phyloP scores from a whole-genome alignment of 306 rosid genomes.

The Lathyrus oleraceus region DNA sequence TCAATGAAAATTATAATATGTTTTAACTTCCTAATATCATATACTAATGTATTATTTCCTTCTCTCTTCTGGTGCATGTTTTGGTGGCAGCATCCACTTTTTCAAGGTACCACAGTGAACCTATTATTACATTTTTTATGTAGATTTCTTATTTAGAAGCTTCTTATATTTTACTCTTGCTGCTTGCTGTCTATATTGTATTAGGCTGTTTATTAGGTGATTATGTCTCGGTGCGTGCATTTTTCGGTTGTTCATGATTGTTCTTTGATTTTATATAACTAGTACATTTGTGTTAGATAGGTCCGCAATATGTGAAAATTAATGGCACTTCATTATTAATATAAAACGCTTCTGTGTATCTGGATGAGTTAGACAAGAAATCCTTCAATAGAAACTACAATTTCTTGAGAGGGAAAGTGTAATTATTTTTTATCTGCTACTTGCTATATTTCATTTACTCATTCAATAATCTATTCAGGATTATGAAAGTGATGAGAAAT shows the following conservation, averaged over 20 bases:
- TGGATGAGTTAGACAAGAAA: not conserved
- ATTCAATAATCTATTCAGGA: slow-evolving; percentile 54
- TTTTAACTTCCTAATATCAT: slow-evolving; percentile 27
- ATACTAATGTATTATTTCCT: slow-evolving; percentile 7
- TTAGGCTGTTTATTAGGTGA: not conserved
- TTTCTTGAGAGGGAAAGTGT: slow-evolving; percentile 5
- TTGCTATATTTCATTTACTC: slow-evolving; percentile 22
- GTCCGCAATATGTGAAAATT: not conserved
- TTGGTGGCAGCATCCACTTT: slow-evolving; percentile 70
- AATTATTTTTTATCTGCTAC: not conserved
- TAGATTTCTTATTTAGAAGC: slow-evolving; percentile 17
- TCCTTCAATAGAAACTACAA: slow-evolving; percentile 10
- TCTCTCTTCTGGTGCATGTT: slow-evolving; percentile 49
- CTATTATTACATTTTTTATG: slow-evolving; percentile 9
- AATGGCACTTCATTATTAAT: not conserved
- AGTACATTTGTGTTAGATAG: not conserved
- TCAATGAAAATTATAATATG: slow-evolving; percentile 25
- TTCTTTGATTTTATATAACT: not conserved
- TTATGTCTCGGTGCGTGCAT: not conserved
- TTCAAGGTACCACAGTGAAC: slow-evolving; percentile 65
- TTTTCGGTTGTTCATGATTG: not conserved
- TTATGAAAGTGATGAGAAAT: slow-evolving; percentile 81
- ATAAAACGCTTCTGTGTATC: not conserved
- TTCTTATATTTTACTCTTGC: slow-evolving; percentile 13
- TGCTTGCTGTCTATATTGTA: slow-evolving; percentile 6